A percentile compares a stretch with the other conserved stretches of the same genome.
Evolutionary conservation across 805 yeast genomes (phyloP).

Genomic region (Hanseniaspora lachancei): DNA sequence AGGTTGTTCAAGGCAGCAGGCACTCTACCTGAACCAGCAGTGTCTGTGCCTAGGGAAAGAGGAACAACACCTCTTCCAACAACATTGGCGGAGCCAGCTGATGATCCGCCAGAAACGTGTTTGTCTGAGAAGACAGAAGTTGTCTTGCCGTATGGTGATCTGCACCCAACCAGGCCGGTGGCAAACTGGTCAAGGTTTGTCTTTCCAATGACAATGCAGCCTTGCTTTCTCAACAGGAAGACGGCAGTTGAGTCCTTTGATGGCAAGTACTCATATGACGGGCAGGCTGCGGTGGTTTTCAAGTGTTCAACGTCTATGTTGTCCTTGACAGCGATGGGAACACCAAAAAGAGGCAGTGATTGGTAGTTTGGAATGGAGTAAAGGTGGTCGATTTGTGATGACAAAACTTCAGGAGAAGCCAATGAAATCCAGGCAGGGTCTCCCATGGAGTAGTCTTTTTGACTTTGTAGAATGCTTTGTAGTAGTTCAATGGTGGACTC

Average conservation of each 20-base stretch:
- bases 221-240: constrained; percentile 59
- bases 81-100: constrained; percentile 88
- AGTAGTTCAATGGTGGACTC: constrained; percentile 45
- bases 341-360: constrained; percentile 70
- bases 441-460: constrained; percentile 30
- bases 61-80: constrained; percentile 88
- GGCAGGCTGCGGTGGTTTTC: constrained; percentile 91
- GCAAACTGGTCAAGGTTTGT: constrained; percentile 96
- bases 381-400: constrained; percentile 65
- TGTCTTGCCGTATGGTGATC: constrained; percentile 90
- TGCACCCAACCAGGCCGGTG: constrained; percentile 88
- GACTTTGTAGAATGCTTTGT: constrained; percentile 34
- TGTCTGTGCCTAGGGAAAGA: constrained; percentile 82
- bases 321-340: constrained; percentile 89
- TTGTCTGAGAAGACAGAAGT: constrained; percentile 61
- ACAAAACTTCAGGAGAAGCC: constrained; percentile 46
- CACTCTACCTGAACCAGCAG: constrained; percentile 96
- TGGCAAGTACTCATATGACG: constrained; percentile 62
- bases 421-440: constrained; percentile 93
- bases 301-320: constrained; percentile 79
- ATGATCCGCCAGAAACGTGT: constrained; percentile 89
- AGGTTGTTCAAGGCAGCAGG: constrained; percentile 91
- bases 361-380: constrained; percentile 46
- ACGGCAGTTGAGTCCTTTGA: constrained; percentile 65
- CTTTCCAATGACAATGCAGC: constrained; percentile 87